Base-by-base conservation (phyloP, 2,329 filamentous ascomycete species). In the Ophiostoma populinum region DNA sequence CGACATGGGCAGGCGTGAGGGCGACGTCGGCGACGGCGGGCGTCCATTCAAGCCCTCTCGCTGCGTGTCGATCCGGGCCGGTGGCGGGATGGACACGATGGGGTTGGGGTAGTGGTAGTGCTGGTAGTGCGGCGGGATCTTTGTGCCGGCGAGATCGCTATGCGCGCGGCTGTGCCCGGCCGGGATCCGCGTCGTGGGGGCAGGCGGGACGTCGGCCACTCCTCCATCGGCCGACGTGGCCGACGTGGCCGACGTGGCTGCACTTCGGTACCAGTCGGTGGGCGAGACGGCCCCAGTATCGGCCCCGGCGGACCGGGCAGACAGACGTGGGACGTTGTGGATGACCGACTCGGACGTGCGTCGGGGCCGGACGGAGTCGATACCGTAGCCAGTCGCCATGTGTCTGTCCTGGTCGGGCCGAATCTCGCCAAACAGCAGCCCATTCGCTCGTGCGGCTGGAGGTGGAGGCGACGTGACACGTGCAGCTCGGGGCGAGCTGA, bases 381-480 rank as follows among this genome's bases (percentile, higher is more conserved):
- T 78, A 34, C 75, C 75, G 55, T 71, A 73, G 5, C 70, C 73
- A 34, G 62, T 57, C 32, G 64, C 57, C 15, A 60, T 53, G 18
- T 61, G 49, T 44, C 68, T 61, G 46, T 61, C 62, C 44, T 70
- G 63, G 24, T 70, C 61, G n/a, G 70, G 65, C 19, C 73, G 57
- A 44, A 86, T 67, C 53, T 86, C 81, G 24, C 80, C 80, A 56
- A 87, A 87, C 15, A 86, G 57, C 24, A 80, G 67, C 41, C 65
- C 65, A 36, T 63, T 61, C 32, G 58, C 45, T 42, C 32, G 39
- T 53, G 52, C 47, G 50, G 34, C 44, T 45, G 34, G 46, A 10
- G 22, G 28, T 5, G 38, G 38, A 49, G 27, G 48, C 42, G 39
- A 42, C 38, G 49, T 36, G 30, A 25, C 15, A 10, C 31, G 38